Conservation (phyloP, 768 basidiomycete genomes). For the Collybia sp. region DNA sequence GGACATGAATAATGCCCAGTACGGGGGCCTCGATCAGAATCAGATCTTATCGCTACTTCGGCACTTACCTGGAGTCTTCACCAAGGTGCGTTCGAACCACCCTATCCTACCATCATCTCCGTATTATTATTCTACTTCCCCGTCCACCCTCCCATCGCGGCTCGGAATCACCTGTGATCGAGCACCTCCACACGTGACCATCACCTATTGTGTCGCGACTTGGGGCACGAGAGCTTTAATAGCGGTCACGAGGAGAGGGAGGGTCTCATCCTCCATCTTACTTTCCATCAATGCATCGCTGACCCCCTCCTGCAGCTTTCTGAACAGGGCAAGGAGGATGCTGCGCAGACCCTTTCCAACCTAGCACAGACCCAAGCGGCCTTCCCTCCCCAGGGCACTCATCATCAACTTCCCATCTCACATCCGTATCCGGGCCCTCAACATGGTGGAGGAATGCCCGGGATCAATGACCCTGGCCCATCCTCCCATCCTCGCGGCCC, state of each 20-base stretch:
- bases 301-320: constrained; percentile 25
- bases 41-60: constrained; percentile 61
- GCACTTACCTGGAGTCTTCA: constrained; percentile 47
- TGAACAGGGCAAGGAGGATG: constrained; percentile 55
- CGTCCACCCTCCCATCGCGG: constrained; percentile 10
- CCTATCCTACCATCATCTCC: constrained; percentile 3
- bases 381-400: constrained; percentile 18
- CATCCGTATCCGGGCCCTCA: constrained; percentile 31
- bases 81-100: constrained; percentile 39
- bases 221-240: constrained; percentile 28
- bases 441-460: constrained; percentile 36
- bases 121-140: constrained; percentile 8
- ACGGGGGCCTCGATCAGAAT: constrained; percentile 39
- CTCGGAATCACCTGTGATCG: constrained; percentile 12
- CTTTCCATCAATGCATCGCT: constrained; percentile 3
- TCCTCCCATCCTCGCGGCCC: constrained; percentile 69
- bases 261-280: background rate
- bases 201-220: constrained; percentile 15
- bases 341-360: constrained; percentile 53
- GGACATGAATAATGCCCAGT: constrained; percentile 20
- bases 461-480: constrained; percentile 64
- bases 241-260: constrained; percentile 32
- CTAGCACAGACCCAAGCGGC: constrained; percentile 36
- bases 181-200: constrained; percentile 30
- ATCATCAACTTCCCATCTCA: constrained; percentile 19